A percentile compares a stretch with the other conserved stretches of the same genome.
Conservation (phyloP, 164 flowering plant genomes). For the Aristolochia contorta region DNA sequence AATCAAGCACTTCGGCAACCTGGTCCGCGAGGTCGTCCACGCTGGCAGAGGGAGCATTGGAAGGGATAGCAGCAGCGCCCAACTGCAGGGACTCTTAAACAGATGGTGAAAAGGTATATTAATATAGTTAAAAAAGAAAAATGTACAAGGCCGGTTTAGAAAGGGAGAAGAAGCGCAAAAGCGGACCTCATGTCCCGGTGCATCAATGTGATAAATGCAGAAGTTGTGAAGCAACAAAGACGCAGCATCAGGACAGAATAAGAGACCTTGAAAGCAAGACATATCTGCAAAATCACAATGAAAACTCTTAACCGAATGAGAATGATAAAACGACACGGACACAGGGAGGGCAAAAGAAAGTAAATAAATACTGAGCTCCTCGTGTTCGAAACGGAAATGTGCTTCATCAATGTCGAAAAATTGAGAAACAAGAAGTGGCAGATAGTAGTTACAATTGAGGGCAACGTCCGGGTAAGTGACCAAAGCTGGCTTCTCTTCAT, state of each 20-base stretch:
- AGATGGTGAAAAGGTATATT: slow-evolving; percentile 5
- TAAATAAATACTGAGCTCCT: too few species aligned
- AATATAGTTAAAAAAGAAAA: not conserved
- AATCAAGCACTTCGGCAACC: slow-evolving; percentile 54
- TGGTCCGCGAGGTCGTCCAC: slow-evolving; percentile 64
- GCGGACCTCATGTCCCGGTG: slow-evolving; percentile 70
- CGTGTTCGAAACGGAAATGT: too few species aligned
- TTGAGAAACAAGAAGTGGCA: too few species aligned
- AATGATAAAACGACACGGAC: too few species aligned
- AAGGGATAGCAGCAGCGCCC: slow-evolving; percentile 48
- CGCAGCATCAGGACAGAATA: slow-evolving; percentile 57
- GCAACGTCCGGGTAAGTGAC: slow-evolving; percentile 69
- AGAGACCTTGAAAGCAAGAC: slow-evolving; percentile 64
- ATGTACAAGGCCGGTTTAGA: not conserved
- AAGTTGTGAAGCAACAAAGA: slow-evolving; percentile 59
- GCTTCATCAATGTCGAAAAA: too few species aligned
- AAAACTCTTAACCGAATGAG: too few species aligned
- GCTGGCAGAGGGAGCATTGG: slow-evolving; percentile 30
- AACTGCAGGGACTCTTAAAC: slow-evolving; percentile 44
- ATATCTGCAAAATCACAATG: slow-evolving; percentile 24
- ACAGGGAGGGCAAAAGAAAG: too few species aligned
- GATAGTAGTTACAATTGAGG: slow-evolving; percentile 38
- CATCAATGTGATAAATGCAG: slow-evolving; percentile 64
- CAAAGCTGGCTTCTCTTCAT: slow-evolving; percentile 61
- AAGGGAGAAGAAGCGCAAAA: not conserved